Base-by-base conservation (phyloP, 225 moss, liverwort and hornwort species). In the Antitrichia curtipendula region DNA sequence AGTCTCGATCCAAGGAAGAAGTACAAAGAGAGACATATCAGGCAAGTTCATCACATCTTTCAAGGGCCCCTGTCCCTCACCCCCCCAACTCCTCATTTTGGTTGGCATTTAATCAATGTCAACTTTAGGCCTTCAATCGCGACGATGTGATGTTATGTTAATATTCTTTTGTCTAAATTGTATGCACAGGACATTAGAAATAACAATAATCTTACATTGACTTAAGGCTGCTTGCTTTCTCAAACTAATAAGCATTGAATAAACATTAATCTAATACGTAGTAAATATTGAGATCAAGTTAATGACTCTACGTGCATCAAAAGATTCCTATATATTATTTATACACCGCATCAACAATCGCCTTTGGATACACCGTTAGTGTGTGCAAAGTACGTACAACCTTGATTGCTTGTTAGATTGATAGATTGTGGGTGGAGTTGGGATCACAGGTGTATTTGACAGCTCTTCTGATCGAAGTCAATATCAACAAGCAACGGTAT, bases 401-500 rank as follows among this genome's bases (percentile, higher is more conserved):
- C 49, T 64, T 25, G 47, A 81, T 62, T 36, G 11, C 23, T 82
- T 28, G n/a, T 45, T 16, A 47, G 21, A 61, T 34, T 73, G 54
- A 90, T 34, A 59, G 78, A 88, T 74, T 84, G 71, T 73, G 86
- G 47, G 72, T 80, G 89, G 82, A 59, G 64, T 86, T 86, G 78
- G 65, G 57, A 49, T 58, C 61, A 66, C 95, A 97, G 96, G 97
- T 97, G 56, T 97, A 97, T 81, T 90, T 98, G 91, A 96, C 96
- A 64, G 90, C 96, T 84, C 92, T 96, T 65, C 90, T 98, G 85
- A 91, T 96, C 76, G 96, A 98, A 91, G 95, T 96, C 60, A 88
- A 98, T 84, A 92, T 96, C 61, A 82, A 95, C 89, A 96, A 93
- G 87, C 92, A 92, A 57, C 94, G 97, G 97, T 97, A 93, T 63